Evolutionary conservation across 768 basidiomycete species (phyloP).

Genomic region (Suillus ampliporus): DNA sequence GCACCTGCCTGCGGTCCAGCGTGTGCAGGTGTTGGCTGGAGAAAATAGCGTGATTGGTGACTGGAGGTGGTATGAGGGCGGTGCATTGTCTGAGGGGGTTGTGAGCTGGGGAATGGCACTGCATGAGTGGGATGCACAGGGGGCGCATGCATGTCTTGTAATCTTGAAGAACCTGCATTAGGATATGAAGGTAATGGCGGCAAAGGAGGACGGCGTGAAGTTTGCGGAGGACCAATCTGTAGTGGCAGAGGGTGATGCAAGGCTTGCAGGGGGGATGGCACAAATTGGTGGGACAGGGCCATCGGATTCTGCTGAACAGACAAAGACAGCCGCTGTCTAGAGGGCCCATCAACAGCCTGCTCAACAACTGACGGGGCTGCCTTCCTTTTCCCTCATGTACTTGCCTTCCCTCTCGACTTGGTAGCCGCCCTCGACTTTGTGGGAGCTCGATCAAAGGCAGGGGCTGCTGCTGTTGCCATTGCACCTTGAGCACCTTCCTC

Average conservation of each 20-base stretch:
- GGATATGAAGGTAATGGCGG: not conserved
- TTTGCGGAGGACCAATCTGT: not conserved
- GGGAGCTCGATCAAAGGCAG: slow-evolving; percentile 1
- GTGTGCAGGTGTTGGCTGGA: too few species aligned
- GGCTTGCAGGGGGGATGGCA: not conserved
- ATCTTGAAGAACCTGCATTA: too few species aligned
- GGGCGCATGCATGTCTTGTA: too few species aligned
- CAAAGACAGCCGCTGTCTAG: not conserved
- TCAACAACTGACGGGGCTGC: not conserved
- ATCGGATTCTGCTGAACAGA: not conserved
- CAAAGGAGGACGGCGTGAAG: not conserved
- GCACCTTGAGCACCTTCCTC: not conserved
- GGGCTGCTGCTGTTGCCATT: not conserved
- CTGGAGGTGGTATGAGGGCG: too few species aligned
- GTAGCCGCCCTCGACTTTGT: not conserved
- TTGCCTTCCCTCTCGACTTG: not conserved
- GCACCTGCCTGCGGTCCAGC: too few species aligned
- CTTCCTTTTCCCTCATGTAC: not conserved
- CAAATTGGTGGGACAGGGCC: not conserved
- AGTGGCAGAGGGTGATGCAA: not conserved
- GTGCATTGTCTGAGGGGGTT: too few species aligned
- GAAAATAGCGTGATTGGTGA: too few species aligned
- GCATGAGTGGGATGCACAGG: too few species aligned
- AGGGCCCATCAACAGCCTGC: not conserved
- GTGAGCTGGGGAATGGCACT: too few species aligned